Conservation (phyloP, 345 rosid genomes). For the Salix brachista region DNA sequence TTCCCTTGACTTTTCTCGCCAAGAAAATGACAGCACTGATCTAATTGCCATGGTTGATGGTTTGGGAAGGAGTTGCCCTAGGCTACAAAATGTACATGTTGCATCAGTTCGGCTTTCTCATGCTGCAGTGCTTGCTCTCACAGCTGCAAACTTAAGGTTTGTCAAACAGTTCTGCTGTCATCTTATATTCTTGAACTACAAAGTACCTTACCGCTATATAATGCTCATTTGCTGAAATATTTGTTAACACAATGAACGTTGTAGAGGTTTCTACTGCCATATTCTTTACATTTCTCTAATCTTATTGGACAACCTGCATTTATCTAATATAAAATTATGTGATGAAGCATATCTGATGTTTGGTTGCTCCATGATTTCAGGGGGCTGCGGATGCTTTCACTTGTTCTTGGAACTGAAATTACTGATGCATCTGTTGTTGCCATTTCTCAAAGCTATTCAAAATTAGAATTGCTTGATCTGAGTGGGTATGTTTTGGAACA, state of each 20-base stretch:
- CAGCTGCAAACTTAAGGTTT: conserved; percentile 82
- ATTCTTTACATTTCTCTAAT: neutral
- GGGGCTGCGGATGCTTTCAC: conserved; percentile 85
- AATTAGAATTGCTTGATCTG: conserved; percentile 85
- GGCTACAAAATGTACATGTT: conserved; percentile 76
- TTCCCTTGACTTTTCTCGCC: conserved; percentile 78
- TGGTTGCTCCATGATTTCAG: conserved; percentile 35
- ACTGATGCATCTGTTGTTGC: conserved; percentile 95
- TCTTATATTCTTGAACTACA: neutral
- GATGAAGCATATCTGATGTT: neutral
- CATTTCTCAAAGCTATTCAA: conserved; percentile 68
- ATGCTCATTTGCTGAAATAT: neutral
- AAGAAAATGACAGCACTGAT: conserved; percentile 74
- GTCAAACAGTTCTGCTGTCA: conserved; percentile 5
- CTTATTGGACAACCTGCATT: neutral
- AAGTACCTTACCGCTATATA: neutral
- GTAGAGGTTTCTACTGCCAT: neutral
- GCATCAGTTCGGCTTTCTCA: conserved; percentile 83
- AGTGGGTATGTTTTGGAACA: conserved; percentile 70
- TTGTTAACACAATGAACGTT: neutral
- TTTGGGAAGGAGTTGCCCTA: conserved; percentile 70
- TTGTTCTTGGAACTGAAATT: conserved; percentile 85
- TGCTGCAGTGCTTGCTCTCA: conserved; percentile 74
- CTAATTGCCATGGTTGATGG: conserved; percentile 60
- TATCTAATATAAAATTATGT: neutral